Percentiles rank a stretch among this genome's conserved stretches.
phyloP scores from a whole-genome alignment of 371 early-diverging fungal genomes.

The Mucor plumbeus region DNA sequence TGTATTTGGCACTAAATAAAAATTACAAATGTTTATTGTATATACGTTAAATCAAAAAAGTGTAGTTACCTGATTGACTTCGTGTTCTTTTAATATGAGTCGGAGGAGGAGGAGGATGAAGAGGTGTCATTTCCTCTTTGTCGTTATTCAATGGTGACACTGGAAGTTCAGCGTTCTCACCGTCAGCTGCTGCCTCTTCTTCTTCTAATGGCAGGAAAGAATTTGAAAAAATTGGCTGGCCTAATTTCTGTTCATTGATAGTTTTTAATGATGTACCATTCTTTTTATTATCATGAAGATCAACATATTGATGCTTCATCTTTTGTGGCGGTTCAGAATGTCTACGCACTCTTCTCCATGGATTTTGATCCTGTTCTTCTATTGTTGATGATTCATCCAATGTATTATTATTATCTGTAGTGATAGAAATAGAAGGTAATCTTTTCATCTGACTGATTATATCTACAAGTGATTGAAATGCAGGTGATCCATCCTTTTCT shows the following conservation, averaged over 20 bases:
- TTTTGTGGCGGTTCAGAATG: slow-evolving; percentile 37
- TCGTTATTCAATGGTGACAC: slow-evolving; percentile 11
- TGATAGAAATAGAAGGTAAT: slow-evolving; percentile 24
- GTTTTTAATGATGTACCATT: background rate
- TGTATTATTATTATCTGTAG: background rate
- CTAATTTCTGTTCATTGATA: background rate
- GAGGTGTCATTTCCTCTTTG: background rate
- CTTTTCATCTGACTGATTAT: slow-evolving; percentile 47
- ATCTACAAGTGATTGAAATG: slow-evolving; percentile 46
- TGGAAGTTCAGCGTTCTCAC: background rate
- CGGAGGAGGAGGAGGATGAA: no score
- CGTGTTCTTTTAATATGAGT: slow-evolving; percentile 20
- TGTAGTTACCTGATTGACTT: slow-evolving; percentile 31
- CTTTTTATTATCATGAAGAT: background rate
- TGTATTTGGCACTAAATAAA: slow-evolving; percentile 18
- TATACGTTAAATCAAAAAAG: background rate
- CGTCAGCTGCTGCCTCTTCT: background rate
- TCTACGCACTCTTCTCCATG: slow-evolving; percentile 25
- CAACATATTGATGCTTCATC: slow-evolving; percentile 1
- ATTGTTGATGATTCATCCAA: background rate
- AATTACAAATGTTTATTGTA: background rate
- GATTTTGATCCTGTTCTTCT: background rate
- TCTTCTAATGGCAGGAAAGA: slow-evolving; percentile 19
- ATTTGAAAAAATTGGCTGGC: slow-evolving; percentile 16
- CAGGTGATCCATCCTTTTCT: slow-evolving; percentile 34